Conservation (phyloP, 2,329 filamentous ascomycete species). For the Aspergillus sojae region DNA sequence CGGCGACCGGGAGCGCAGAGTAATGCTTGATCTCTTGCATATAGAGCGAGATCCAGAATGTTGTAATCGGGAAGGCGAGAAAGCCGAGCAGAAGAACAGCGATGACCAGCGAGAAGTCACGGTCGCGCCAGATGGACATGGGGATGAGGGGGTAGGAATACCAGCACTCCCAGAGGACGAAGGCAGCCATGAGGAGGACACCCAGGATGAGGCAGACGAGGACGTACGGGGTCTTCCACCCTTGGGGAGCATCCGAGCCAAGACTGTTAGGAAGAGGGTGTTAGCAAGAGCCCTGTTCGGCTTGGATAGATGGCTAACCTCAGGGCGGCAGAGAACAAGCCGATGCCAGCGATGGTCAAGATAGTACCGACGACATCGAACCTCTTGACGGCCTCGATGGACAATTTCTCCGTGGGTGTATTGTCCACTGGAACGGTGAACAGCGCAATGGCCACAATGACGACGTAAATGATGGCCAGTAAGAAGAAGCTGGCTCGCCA, state of each 20-base stretch:
- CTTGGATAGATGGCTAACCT: slow-evolving; percentile 25
- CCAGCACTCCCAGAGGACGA: slow-evolving; percentile 65
- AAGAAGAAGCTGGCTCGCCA: slow-evolving; percentile 61
- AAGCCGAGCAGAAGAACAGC: slow-evolving; percentile 61
- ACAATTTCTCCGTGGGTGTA: slow-evolving; percentile 23
- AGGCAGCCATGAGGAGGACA: slow-evolving; percentile 56
- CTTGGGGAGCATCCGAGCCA: slow-evolving; percentile 59
- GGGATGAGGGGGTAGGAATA: slow-evolving; percentile 56
- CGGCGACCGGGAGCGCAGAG: slow-evolving; percentile 61
- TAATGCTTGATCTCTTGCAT: slow-evolving; percentile 61
- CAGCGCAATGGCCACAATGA: slow-evolving; percentile 65
- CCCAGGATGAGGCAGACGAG: slow-evolving; percentile 65
- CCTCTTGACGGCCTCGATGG: slow-evolving; percentile 13
- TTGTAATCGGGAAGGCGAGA: slow-evolving; percentile 62
- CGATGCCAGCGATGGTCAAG: slow-evolving; percentile 66
- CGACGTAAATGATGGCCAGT: slow-evolving; percentile 49
- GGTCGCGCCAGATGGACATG: slow-evolving; percentile 60
- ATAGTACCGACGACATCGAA: slow-evolving; percentile 65
- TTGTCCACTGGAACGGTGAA: slow-evolving; percentile 64
- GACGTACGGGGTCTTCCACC: slow-evolving; percentile 66
- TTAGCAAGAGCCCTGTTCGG: background rate
- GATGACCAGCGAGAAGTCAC: slow-evolving; percentile 61
- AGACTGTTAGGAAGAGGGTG: slow-evolving; percentile 33
- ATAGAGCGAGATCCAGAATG: slow-evolving; percentile 67
- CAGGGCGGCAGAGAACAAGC: slow-evolving; percentile 65